Evolutionary conservation across 2,329 filamentous ascomycete genomes (phyloP).

Genomic region (Sordariomycetes sp.): DNA sequence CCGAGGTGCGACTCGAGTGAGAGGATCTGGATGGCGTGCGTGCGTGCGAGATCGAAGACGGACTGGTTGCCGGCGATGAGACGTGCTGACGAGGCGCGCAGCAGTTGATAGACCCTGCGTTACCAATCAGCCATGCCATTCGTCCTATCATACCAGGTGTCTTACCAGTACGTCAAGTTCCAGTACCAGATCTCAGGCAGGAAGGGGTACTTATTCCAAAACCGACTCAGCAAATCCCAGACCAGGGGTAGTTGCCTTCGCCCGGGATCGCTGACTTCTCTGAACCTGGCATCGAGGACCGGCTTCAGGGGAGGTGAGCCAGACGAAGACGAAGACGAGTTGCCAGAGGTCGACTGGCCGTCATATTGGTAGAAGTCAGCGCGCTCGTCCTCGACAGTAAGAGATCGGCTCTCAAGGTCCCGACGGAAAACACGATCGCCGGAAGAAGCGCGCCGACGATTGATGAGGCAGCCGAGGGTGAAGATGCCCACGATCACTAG

Average conservation of each 20-base stretch:
- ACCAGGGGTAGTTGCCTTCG: constrained; percentile 1
- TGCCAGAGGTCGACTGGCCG: constrained; percentile 4
- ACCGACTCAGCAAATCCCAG: constrained; percentile 8
- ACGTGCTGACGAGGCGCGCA: constrained; percentile 30
- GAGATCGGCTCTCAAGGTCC: background rate
- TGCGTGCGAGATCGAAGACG: constrained; percentile 24
- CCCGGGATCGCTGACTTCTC: no score
- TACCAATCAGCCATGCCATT: no score
- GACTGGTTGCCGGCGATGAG: constrained; percentile 26
- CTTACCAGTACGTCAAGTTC: constrained; percentile 24
- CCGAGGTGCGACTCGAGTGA: constrained; percentile 23
- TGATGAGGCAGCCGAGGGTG: background rate
- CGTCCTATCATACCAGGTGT: no score
- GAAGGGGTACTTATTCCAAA: constrained; percentile 20
- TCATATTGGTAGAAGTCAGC: background rate
- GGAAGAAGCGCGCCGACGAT: constrained; percentile 3
- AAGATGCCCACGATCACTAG: constrained; percentile 1
- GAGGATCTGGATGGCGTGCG: constrained; percentile 31
- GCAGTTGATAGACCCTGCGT: constrained; percentile 29
- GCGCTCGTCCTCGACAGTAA: background rate
- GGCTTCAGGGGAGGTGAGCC: constrained; percentile 1
- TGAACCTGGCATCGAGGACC: no score
- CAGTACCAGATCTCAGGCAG: constrained; percentile 26
- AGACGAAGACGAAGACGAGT: constrained; percentile 6
- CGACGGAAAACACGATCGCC: no score